A percentile compares a stretch with the other conserved stretches of the same genome.
Evolutionary conservation across 1,284 basidiomycete species (phyloP).

Genomic region (Schizophyllum amplum): DNA sequence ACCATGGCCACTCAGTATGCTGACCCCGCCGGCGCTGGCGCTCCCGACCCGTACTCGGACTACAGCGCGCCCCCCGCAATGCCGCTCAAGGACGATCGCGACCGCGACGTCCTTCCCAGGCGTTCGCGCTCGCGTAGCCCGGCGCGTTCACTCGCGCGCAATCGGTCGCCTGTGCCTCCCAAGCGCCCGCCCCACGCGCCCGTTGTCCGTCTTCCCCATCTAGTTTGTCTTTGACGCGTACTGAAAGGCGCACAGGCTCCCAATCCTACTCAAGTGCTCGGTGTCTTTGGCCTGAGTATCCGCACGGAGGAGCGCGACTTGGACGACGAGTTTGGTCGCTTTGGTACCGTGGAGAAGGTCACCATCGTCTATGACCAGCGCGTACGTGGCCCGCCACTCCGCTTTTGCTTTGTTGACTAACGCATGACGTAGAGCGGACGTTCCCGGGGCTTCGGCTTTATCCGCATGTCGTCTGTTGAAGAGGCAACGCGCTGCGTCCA

Average conservation of each 20-base stretch:
- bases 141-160: constrained; percentile 34
- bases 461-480: constrained; percentile 84
- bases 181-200: constrained; percentile 64
- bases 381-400: constrained; percentile 40
- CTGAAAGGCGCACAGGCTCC: constrained; percentile 56
- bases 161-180: constrained; percentile 42
- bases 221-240: constrained; percentile 13
- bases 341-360: constrained; percentile 90
- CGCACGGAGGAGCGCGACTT: constrained; percentile 91
- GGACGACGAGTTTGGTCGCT: constrained; percentile 87
- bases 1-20: constrained; percentile 40
- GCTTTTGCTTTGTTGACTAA: background rate
- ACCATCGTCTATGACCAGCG: constrained; percentile 98
- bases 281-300: constrained; percentile 95
- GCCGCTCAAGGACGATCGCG: constrained; percentile 36
- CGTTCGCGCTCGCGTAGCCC: constrained; percentile 72
- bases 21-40: constrained; percentile 41
- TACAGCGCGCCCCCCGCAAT: constrained; percentile 59
- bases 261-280: constrained; percentile 84
- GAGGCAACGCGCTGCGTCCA: constrained; percentile 86
- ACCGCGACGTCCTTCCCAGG: constrained; percentile 40
- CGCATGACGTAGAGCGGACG: constrained; percentile 69
- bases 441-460: constrained; percentile 96
- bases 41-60: constrained; percentile 76
- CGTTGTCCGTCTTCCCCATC: constrained; percentile 43